These are phyloP conservation scores for Limnomonas spitsbergensis DNA, from an alignment of 139 green algal genomes.

Conservation along the genomic window DNA sequence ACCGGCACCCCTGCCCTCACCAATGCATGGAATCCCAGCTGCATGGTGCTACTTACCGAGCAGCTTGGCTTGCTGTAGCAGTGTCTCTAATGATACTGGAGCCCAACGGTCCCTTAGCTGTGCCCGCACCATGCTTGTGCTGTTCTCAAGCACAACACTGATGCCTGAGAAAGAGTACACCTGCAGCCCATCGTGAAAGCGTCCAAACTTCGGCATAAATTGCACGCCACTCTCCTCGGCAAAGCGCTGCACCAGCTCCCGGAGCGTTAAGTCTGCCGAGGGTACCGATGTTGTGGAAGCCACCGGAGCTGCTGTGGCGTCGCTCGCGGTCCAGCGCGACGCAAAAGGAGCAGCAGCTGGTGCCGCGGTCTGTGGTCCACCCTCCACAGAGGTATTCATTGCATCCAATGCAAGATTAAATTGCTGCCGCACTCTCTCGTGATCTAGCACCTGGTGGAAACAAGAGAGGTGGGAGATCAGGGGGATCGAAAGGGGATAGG, in stretches of 20 bases:
- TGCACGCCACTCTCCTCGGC: slow-evolving; percentile 78
- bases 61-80: slow-evolving; percentile 51
- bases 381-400: slow-evolving; percentile 84
- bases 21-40: too few relatives aligned
- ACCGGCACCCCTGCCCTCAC: too few relatives aligned
- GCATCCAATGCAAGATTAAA: slow-evolving; percentile 78
- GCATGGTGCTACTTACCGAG: not conserved
- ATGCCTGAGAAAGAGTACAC: slow-evolving; percentile 91
- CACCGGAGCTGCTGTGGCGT: slow-evolving; percentile 1
- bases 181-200: slow-evolving; percentile 79
- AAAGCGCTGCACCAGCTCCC: slow-evolving; percentile 76
- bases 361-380: slow-evolving; percentile 22
- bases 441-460: slow-evolving; percentile 60
- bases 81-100: slow-evolving; percentile 71
- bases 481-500: too few relatives aligned
- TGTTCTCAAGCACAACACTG: slow-evolving; percentile 78
- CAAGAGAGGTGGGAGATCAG: too few relatives aligned
- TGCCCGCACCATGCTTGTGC: slow-evolving; percentile 61
- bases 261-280: slow-evolving; percentile 54
- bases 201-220: slow-evolving; percentile 87
- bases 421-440: slow-evolving; percentile 69
- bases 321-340: slow-evolving; percentile 9
- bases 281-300: not conserved
- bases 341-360: not conserved
- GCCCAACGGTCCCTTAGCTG: slow-evolving; percentile 72